phyloP scores from a whole-genome alignment of 139 green algal genomes.

The Cymbomonas tetramitiformis region DNA sequence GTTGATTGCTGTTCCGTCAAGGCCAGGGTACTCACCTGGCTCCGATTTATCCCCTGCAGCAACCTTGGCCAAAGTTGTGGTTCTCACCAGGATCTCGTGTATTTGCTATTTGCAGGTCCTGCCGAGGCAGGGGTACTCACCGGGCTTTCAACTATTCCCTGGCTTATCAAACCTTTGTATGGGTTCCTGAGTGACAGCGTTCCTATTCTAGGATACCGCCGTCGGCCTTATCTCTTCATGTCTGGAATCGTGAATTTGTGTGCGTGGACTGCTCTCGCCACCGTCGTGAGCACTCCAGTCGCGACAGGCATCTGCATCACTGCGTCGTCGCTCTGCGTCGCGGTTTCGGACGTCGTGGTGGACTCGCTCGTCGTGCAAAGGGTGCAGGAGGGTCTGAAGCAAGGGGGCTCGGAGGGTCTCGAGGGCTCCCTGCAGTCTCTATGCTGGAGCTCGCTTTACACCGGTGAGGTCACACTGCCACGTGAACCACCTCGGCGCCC shows the following conservation, averaged over 20 bases:
- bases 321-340: slow-evolving; percentile 49
- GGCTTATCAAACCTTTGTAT: slow-evolving; percentile 86
- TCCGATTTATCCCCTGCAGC: too few relatives aligned
- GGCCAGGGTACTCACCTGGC: too few relatives aligned
- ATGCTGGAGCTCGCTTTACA: slow-evolving; percentile 68
- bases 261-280: slow-evolving; percentile 50
- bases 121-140: slow-evolving; percentile 54
- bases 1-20: too few relatives aligned
- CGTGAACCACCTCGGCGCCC: too few relatives aligned
- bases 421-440: slow-evolving; percentile 76
- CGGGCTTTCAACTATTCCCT: slow-evolving; percentile 41
- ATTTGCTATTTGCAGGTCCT: too few relatives aligned
- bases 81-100: too few relatives aligned
- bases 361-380: slow-evolving; percentile 88
- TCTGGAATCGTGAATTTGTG: slow-evolving; percentile 42
- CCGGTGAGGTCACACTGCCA: too few relatives aligned
- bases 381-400: too few relatives aligned
- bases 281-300: slow-evolving; percentile 29
- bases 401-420: slow-evolving; percentile 36
- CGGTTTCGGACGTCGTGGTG: slow-evolving; percentile 84
- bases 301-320: slow-evolving; percentile 39
- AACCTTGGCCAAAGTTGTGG: too few relatives aligned
- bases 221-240: slow-evolving; percentile 67
- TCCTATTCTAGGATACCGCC: slow-evolving; percentile 80
- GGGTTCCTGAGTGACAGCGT: slow-evolving; percentile 79